Base-by-base conservation (phyloP, 768 basidiomycete genomes). In the Suillus sp. region DNA sequence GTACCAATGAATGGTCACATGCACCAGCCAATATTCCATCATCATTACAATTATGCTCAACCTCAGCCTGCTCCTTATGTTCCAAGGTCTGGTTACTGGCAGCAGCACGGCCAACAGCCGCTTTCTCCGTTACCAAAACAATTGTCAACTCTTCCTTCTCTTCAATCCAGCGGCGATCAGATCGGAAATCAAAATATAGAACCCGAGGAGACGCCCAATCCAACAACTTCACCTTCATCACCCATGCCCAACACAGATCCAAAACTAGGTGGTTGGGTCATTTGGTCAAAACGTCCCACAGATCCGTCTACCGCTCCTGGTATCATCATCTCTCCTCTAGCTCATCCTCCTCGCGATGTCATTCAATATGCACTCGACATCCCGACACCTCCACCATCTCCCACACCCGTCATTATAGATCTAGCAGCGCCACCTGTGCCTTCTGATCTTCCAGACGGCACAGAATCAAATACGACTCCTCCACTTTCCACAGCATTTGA, bases 271-370 rank as follows among this genome's bases (percentile, higher is more conserved):
- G 75, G 77, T 42, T 91, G 84, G 77, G 88, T 85, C 5, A 83
- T 92, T 42, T 92, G 89, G 89, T 89, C 90, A 0, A 82, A 83
- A n/a, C 83, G 89, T 30, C 91, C 91, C 0, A 75, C 79, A 2
- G 78, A 91, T 70, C 91, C 91, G 0, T 77, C 82, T 3, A 72
- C 75, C 51, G 91, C 90, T 0, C 89, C 89, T 1, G 84, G 86
- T 4, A 84, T 92, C 62, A 90, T 92, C 66, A 88, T 92, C 32
- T 90, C 90, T 1, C 81, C 86, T 0, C 74, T 70, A 25, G 87
- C 89, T 3, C 78, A 80, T 42, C 91, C 91, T 4, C 90, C 91
- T 34, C 78, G 77, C 2, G 76, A 85, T 60, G 76, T 92, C 25
- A 70, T 90, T 0, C 78, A 83, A 48, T 77, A 78, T 20, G 90